These are phyloP conservation scores for Rhodosporidiobolus odoratus DNA, from an alignment of 768 basidiomycete genomes.

Conservation along the genomic window DNA sequence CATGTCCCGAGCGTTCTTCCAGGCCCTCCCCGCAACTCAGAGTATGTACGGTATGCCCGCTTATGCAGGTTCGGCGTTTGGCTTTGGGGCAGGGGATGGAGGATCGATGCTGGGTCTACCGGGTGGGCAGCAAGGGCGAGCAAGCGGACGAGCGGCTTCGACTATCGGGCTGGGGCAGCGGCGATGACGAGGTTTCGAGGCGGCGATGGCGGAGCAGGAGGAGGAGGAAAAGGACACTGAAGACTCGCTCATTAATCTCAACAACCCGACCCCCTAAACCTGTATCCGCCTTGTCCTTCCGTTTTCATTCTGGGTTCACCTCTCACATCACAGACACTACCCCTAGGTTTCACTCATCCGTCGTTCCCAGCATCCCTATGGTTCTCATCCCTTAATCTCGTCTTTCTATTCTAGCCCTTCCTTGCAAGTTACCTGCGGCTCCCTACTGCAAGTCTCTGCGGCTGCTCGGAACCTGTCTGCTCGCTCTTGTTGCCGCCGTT, in stretches of 20 bases:
- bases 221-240: background rate
- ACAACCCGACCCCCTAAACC: too few relatives aligned
- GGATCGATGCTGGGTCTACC: constrained; percentile 6
- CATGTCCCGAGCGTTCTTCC: constrained; percentile 35
- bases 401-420: background rate
- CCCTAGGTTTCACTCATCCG: too few relatives aligned
- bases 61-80: constrained; percentile 28
- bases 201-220: background rate
- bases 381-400: background rate
- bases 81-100: background rate
- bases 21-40: background rate
- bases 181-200: background rate
- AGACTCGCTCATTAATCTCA: too few relatives aligned
- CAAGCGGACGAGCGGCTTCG: constrained; percentile 6
- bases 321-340: too few relatives aligned
- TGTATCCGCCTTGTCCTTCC: background rate
- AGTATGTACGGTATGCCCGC: constrained; percentile 20
- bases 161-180: constrained; percentile 16
- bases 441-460: too few relatives aligned
- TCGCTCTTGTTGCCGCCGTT: too few relatives aligned
- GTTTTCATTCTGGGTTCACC: too few relatives aligned
- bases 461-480: too few relatives aligned
- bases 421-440: too few relatives aligned
- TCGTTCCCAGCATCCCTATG: background rate
- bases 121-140: background rate